Evolutionary conservation across 139 green algal species (phyloP).

Genomic region (Auxenochlorella pyrenoidosa): DNA sequence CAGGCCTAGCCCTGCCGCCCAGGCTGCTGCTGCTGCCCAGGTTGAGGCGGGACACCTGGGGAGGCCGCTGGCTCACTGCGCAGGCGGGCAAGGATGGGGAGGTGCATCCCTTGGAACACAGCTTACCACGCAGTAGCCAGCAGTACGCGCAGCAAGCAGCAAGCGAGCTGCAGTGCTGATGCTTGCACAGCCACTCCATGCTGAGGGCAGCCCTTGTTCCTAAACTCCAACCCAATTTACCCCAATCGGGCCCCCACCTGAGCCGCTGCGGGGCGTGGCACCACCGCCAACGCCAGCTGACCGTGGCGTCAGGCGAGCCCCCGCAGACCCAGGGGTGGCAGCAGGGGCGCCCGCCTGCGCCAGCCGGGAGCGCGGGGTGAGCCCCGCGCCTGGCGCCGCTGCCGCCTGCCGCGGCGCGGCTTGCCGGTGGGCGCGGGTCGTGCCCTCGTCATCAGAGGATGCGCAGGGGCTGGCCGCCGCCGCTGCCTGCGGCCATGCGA

Average conservation of each 20-base stretch:
- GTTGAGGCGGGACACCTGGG: constrained; percentile 23
- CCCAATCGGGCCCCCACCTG: neutral
- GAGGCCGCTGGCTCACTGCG: neutral
- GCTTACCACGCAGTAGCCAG: neutral
- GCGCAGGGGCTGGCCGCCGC: neutral
- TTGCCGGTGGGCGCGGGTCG: constrained; percentile 22
- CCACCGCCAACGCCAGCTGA: neutral
- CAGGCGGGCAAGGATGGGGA: neutral
- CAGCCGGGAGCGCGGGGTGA: constrained; percentile 13
- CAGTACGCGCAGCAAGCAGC: neutral
- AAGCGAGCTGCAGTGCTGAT: no score
- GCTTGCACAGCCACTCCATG: no score
- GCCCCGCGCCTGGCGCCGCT: neutral
- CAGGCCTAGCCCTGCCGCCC: neutral
- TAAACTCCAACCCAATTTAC: neutral
- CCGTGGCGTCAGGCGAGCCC: neutral
- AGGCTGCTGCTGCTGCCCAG: constrained; percentile 9
- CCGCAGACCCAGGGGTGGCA: neutral
- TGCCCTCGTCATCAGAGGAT: constrained; percentile 14
- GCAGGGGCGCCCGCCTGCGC: neutral
- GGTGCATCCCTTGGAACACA: no score
- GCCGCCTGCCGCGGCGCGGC: neutral
- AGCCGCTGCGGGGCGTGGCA: constrained; percentile 12
- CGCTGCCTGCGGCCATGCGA: neutral
- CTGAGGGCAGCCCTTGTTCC: no score